Base-by-base conservation (phyloP, 305 asterid species). In the Fraxinus platypoda region DNA sequence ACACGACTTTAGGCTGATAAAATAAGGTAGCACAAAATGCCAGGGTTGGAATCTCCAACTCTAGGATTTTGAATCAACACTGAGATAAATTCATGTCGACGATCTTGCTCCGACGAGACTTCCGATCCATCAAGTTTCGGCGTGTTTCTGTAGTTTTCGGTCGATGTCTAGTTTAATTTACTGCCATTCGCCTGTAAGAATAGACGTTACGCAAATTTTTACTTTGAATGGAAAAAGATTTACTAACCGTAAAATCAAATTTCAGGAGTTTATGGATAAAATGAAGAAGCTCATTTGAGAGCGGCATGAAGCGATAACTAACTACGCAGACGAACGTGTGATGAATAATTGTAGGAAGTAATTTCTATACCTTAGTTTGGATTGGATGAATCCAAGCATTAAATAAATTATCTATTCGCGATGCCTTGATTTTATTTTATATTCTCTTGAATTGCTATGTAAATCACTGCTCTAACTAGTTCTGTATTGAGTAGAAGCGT, bases 41-140 rank as follows among this genome's bases (percentile, higher is more conserved):
- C n/a, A n/a, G n/a, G n/a, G n/a, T n/a, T n/a, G n/a, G n/a, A n/a
- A n/a, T n/a, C n/a, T n/a, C n/a, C n/a, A n/a, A n/a, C n/a, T n/a
- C n/a, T n/a, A n/a, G n/a, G 54, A 25, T 25, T 78, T 21, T 77
- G 78, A 35, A 49, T 46, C 72, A 78, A 64, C 78, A 77, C 76
- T 78, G 83, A 37, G 15, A 6, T 33, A 49, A 64, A 35, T 68
- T 66, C 11, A 76, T 76, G 28, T 75, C 46, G 75, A 30, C 21
- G 11, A 28, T 76, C 31, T 23, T 34, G 77, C 49, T 41, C 15
- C 12, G 66, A 35, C 68, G 46, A 37, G 64, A 54, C 28, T 19
- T n/a, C 74, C 73, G n/a, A 3, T 0, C 9, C 23, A n/a, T 52
- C 25, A 52, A 52, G 25, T 75, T 64, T 19, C 75, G 66, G 43